Evolutionary conservation across 2,329 filamentous ascomycete genomes (phyloP), one percentile per base, ranked within the genome.

Genomic region (Xylaria sp.): DNA sequence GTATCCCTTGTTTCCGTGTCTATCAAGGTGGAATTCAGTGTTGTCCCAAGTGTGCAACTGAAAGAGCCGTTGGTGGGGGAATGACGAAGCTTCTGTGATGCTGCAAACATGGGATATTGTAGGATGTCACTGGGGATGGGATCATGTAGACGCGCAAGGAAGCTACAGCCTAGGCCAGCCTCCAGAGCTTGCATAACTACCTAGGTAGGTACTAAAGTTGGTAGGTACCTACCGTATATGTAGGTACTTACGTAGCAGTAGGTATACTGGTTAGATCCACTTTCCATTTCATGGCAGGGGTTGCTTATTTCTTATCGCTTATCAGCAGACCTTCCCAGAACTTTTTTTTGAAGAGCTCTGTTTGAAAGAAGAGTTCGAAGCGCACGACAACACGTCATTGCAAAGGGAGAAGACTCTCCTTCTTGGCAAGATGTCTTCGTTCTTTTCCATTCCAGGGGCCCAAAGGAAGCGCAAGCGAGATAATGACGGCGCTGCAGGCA

Each of bases 381-480:
- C 63, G 50, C 61, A 47, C 50, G 57, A 20, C 50, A 60, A 33
- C 38, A 27, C 38, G 17, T 54, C 53, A 62, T 60, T 69, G 50
- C 7, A 27, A 51, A 50, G 57, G 44, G 44, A 66, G 53, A 51
- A 33, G 49, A 42, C 63, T 72, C 73, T 83, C 71, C 72, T 96
- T 42, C 38, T 42, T 42, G 39, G 44, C 66, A 63, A 65, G 10
- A 72, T 97, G 94, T 97, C 95, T 76, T 97, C 94, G 44, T 99
- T 98, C 81, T 99, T 99, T 81, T 97, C 94, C 58, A 84, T 91
- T 44, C 94, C 96, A 5, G 91, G 92, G 45, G 91, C 92, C 57
- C 91, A 95, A 77, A 93, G 92, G 83, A 98, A 98, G 86, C 87
- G 96, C 74, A 98, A 98, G 85, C 87, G 94, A 68, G 76, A 79